Evolutionary conservation across 1,284 basidiomycete genomes (phyloP).

Genomic region (Cutaneotrichosporon sp.): DNA sequence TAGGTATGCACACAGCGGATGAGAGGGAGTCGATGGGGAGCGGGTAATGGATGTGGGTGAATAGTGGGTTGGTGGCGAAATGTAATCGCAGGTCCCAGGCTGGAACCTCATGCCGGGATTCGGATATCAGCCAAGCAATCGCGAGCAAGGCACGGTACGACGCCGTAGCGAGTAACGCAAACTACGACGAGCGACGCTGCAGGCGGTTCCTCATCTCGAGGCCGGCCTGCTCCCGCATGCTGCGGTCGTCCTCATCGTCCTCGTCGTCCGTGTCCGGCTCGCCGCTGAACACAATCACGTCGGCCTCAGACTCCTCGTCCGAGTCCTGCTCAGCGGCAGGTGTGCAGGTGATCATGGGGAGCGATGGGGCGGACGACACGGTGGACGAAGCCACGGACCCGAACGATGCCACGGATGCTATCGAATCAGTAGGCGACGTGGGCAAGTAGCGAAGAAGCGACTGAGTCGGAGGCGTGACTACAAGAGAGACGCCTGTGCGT

Average conservation of each 20-base stretch:
- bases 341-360: slow-evolving; percentile 47
- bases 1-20: background rate
- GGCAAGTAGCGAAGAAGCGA: slow-evolving; percentile 14
- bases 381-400: too few relatives aligned
- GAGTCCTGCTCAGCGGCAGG: slow-evolving; percentile 42
- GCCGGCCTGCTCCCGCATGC: slow-evolving; percentile 33
- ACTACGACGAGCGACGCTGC: background rate
- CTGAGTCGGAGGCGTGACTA: slow-evolving; percentile 9
- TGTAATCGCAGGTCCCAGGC: too few relatives aligned
- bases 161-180: too few relatives aligned
- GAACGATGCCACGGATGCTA: slow-evolving; percentile 21
- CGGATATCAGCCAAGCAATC: background rate
- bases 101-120: background rate
- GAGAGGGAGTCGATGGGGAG: too few relatives aligned
- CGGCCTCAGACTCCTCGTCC: slow-evolving; percentile 34
- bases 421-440: slow-evolving; percentile 25
- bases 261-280: slow-evolving; percentile 18
- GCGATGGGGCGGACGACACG: slow-evolving; percentile 28
- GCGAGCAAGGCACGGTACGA: background rate
- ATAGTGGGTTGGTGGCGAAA: too few relatives aligned
- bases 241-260: slow-evolving; percentile 27
- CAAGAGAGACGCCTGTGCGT: background rate
- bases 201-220: slow-evolving; percentile 13
- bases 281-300: slow-evolving; percentile 22
- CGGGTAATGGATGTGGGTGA: too few relatives aligned